These are phyloP conservation scores for Apiospora phragmitis DNA, from an alignment of 2,329 filamentous ascomycete species.

Conservation along the genomic window DNA sequence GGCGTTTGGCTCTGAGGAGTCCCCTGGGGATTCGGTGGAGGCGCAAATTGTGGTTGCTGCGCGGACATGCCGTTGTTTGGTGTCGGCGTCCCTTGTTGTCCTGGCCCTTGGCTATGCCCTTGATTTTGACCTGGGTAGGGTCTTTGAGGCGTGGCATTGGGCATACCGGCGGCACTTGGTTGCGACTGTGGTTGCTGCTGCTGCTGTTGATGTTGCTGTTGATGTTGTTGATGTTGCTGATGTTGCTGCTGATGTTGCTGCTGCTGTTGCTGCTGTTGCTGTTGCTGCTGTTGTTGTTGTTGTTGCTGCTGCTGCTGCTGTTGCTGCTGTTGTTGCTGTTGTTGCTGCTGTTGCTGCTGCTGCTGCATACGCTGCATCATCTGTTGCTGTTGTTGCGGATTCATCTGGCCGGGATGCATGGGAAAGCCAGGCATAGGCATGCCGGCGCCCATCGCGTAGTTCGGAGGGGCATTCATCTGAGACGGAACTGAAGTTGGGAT, in stretches of 20 bases:
- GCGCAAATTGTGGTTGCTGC: constrained; percentile 34
- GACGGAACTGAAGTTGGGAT: constrained; percentile 49
- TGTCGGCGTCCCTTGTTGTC: constrained; percentile 35
- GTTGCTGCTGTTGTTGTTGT: constrained; percentile 29
- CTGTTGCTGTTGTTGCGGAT: constrained; percentile 41
- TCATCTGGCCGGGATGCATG: constrained; percentile 53
- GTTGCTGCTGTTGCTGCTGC: constrained; percentile 27
- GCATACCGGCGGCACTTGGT: constrained; percentile 34
- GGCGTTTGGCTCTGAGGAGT: constrained; percentile 34
- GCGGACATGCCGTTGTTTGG: constrained; percentile 36
- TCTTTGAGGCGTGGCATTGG: constrained; percentile 38
- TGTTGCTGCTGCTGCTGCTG: constrained; percentile 36
- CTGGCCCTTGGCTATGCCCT: constrained; percentile 23
- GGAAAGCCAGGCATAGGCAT: constrained; percentile 55
- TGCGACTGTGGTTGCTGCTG: constrained; percentile 23
- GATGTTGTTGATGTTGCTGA: constrained; percentile 26
- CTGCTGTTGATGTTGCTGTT: constrained; percentile 32
- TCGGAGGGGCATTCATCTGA: constrained; percentile 48
- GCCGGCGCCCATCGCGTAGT: constrained; percentile 57
- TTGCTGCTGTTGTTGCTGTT: no score
- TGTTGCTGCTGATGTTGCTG: constrained; percentile 13
- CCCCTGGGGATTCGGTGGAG: constrained; percentile 33
- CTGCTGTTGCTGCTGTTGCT: constrained; percentile 33
- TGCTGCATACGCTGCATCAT: constrained; percentile 17
- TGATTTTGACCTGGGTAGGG: constrained; percentile 29